phyloP scores from a whole-genome alignment of 176 grass and related monocot species.

The Musa schizocarpa region DNA sequence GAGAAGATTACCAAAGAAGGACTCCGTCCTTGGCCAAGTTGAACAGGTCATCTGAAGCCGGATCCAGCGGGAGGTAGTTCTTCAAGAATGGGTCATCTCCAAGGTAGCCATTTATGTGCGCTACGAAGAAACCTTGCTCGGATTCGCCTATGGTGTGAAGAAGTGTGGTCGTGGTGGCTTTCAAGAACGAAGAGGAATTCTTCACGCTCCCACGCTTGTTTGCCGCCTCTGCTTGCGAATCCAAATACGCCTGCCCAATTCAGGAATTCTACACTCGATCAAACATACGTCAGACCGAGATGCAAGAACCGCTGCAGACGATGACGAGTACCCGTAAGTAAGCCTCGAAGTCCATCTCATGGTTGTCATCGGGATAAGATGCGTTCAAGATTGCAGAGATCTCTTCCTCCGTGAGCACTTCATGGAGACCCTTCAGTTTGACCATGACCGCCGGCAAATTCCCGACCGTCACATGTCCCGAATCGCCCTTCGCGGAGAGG shows the following conservation, averaged over 20 bases:
- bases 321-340: slow-evolving; percentile 58
- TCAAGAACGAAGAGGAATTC: slow-evolving; percentile 76
- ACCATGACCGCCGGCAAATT: slow-evolving; percentile 65
- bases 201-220: slow-evolving; percentile 53
- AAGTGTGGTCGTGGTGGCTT: slow-evolving; percentile 78
- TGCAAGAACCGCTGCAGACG: background rate
- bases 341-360: slow-evolving; percentile 89
- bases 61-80: slow-evolving; percentile 93
- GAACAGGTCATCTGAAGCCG: slow-evolving; percentile 61
- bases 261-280: background rate
- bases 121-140: slow-evolving; percentile 79
- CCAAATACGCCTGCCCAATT: slow-evolving; percentile 54
- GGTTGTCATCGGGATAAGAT: slow-evolving; percentile 47
- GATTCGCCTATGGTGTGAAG: slow-evolving; percentile 86
- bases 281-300: background rate
- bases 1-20: slow-evolving; percentile 64
- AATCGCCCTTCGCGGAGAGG: slow-evolving; percentile 52
- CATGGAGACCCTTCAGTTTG: slow-evolving; percentile 73
- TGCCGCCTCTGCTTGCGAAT: slow-evolving; percentile 51
- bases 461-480: slow-evolving; percentile 62
- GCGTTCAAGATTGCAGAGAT: slow-evolving; percentile 52
- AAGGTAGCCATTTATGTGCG: slow-evolving; percentile 89
- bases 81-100: slow-evolving; percentile 78
- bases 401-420: slow-evolving; percentile 50
- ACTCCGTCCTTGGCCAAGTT: slow-evolving; percentile 82